Evolutionary conservation across 345 rosid genomes (phyloP).

Genomic region (Nasturtium officinale): DNA sequence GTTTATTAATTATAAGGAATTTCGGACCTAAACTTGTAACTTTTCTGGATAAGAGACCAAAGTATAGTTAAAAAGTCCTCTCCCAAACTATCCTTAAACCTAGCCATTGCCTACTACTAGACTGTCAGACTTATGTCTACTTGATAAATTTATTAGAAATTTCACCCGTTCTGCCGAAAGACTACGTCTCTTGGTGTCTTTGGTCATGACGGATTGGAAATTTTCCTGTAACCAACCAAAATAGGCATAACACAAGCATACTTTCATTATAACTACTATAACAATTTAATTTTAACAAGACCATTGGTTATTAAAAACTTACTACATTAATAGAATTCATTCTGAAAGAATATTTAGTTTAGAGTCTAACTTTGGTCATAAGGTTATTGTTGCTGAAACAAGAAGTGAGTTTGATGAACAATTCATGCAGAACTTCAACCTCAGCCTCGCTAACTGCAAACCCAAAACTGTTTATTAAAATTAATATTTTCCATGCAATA

Average conservation of each 20-base stretch:
- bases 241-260: background rate
- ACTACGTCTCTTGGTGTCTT: slow-evolving; percentile 51
- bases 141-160: background rate
- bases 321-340: background rate
- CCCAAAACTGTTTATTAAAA: background rate
- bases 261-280: background rate
- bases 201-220: slow-evolving; percentile 55
- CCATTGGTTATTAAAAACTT: background rate
- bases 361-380: slow-evolving; percentile 62
- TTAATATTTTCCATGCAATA: background rate
- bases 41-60: too few species aligned
- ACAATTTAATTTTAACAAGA: background rate
- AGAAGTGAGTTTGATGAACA: slow-evolving; percentile 74
- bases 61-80: too few species aligned
- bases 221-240: slow-evolving; percentile 51
- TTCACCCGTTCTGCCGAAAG: slow-evolving; percentile 62
- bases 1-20: too few species aligned
- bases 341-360: background rate
- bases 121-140: background rate
- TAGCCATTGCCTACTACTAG: background rate
- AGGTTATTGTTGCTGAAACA: slow-evolving; percentile 52
- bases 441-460: slow-evolving; percentile 69
- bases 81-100: too few species aligned
- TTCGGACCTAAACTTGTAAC: too few species aligned
- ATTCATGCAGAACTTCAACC: slow-evolving; percentile 68